Evolutionary conservation across 1,284 basidiomycete species (phyloP), one percentile per base, ranked within the genome.

Genomic region (Takashimella koratensis): DNA sequence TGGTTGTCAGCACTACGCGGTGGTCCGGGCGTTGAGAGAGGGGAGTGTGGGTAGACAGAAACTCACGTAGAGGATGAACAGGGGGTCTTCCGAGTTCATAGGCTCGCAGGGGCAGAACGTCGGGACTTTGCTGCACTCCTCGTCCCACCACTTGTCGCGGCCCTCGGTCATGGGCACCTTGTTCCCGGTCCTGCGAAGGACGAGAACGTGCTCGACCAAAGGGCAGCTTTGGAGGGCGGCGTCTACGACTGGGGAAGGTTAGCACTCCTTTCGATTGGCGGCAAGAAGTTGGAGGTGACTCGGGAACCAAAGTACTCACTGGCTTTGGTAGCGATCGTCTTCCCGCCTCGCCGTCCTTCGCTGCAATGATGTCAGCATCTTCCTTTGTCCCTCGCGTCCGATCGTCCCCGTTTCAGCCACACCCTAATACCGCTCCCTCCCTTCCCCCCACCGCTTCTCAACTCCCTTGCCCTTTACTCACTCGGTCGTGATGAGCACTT

Each of bases 71-170:
- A 98, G 90, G 69, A 98, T 97, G 79, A 98, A 98, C 22, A 98
- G 82, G 4, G 95, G 94, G 76, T 98, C 95, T 73, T 98, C 95
- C 22, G 90, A 78, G 51, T 82, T 77, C 86, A 98, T 90, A 60
- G 88, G 76, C 76, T 91, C 90, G 21, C 86, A 86, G 3, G 94
- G 85, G 78, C 91, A 92, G 79, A 90, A 97, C 60, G 83, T 83
- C n/a, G 89, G 84, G 41, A 96, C 90, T 74, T 86, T 87, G 36
- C 79, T 82, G 49, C 83, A 81, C 76, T 90, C 90, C 76, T 98
- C 94, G 71, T 97, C 87, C 92, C 92, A 98, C 95, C 95, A 98
- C 64, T 84, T 82, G 77, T 98, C 95, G 53, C 95, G 80, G 8
- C 90, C 93, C 59, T 85, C 80, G 11, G 83, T 86, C 85, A 88